A percentile compares a stretch with the other conserved stretches of the same genome.
Conservation (phyloP, 139 green algal genomes). For the Zygnema circumcarinatum region DNA sequence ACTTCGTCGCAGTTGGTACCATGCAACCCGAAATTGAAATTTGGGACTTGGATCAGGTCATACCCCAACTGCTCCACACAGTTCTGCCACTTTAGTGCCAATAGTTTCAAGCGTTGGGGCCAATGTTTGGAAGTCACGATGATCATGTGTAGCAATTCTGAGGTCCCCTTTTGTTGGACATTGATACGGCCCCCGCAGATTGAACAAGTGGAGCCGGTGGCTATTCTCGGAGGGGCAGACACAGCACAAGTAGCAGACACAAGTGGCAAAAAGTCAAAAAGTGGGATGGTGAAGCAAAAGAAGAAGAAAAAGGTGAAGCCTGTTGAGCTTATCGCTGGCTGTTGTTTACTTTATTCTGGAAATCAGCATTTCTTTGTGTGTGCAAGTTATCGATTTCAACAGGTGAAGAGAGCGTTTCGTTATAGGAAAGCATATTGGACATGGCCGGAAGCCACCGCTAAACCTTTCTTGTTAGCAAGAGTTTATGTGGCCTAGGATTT, state of each 20-base stretch:
- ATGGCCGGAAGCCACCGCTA: background rate
- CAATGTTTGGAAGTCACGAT: too few relatives aligned
- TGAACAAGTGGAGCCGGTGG: conserved; percentile 84
- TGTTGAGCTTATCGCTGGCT: background rate
- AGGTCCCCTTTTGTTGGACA: too few relatives aligned
- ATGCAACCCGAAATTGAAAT: conserved; percentile 95
- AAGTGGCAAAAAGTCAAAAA: conserved; percentile 18
- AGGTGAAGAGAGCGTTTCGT: too few relatives aligned
- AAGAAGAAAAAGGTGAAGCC: conserved; percentile 72
- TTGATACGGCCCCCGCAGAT: conserved; percentile 57
- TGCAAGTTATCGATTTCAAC: too few relatives aligned
- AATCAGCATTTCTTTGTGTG: too few relatives aligned
- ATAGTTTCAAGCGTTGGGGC: too few relatives aligned
- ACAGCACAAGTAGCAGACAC: conserved; percentile 14
- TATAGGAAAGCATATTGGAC: conserved; percentile 10
- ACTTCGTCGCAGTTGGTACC: conserved; percentile 86
- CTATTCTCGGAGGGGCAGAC: conserved; percentile 75
- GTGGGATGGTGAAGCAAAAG: conserved; percentile 65
- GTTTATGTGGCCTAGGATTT: too few relatives aligned
- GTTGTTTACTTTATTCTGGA: background rate
- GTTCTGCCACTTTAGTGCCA: too few relatives aligned
- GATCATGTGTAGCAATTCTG: too few relatives aligned
- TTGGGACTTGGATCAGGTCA: conserved; percentile 92
- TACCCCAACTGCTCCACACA: too few relatives aligned
- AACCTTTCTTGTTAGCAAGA: background rate